phyloP scores from a whole-genome alignment of 176 grass and related monocot species.

The Eleusine coracana region DNA sequence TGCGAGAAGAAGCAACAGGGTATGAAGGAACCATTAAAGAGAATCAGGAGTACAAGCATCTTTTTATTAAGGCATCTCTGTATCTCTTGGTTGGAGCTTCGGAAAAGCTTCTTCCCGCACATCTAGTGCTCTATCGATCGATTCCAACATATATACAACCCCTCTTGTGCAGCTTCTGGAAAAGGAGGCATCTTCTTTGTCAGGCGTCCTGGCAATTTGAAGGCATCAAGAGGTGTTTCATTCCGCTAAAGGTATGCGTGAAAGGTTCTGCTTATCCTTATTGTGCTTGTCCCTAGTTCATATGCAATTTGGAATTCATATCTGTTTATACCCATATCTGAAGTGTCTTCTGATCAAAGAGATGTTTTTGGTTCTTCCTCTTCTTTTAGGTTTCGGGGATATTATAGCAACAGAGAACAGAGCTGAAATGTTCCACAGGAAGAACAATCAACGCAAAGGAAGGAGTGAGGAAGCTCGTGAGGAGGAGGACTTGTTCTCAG shows the following conservation, averaged over 20 bases:
- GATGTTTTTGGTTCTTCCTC: background rate
- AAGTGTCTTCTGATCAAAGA: background rate
- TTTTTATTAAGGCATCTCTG: constrained; percentile 37
- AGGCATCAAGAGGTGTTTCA: constrained; percentile 2
- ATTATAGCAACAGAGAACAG: background rate
- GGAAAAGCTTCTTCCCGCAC: constrained; percentile 26
- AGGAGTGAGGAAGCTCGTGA: background rate
- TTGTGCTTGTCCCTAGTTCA: background rate
- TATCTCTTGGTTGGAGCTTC: constrained; percentile 20
- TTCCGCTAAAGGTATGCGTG: constrained; percentile 28
- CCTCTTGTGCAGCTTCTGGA: background rate
- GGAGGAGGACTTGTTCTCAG: constrained; percentile 1
- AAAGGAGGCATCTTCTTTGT: constrained; percentile 9
- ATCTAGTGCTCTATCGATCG: background rate
- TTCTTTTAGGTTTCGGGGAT: background rate
- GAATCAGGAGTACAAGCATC: constrained; percentile 44
- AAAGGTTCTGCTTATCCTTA: constrained; percentile 34
- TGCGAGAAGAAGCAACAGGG: background rate
- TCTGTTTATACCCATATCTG: background rate
- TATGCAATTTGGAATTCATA: background rate
- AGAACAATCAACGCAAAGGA: constrained; percentile 15
- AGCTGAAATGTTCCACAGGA: constrained; percentile 15
- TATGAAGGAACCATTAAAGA: constrained; percentile 17
- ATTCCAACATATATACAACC: constrained; percentile 2
- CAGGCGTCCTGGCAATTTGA: constrained; percentile 3